These are phyloP conservation scores for Xylaria sp. DNA, from an alignment of 2,329 filamentous ascomycete species.

Conservation along the genomic window DNA sequence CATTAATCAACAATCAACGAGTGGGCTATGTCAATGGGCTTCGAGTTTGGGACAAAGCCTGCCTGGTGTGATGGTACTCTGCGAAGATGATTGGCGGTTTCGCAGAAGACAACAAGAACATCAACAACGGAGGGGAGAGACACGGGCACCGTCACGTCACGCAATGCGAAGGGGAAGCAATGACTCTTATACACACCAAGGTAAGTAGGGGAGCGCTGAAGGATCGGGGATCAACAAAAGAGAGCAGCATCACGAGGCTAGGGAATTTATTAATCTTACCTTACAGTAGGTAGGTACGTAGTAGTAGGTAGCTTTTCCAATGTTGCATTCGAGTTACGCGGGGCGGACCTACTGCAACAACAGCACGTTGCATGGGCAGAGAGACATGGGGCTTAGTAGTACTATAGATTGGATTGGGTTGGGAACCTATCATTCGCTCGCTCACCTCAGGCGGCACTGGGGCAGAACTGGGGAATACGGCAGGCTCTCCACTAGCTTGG, in stretches of 20 bases:
- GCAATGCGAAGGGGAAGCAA: conserved; percentile 28
- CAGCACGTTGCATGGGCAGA: conserved; percentile 16
- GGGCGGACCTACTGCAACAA: conserved; percentile 7
- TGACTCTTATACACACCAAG: conserved; percentile 32
- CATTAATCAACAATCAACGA: background rate
- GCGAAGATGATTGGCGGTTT: conserved; percentile 12
- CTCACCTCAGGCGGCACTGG: conserved; percentile 16
- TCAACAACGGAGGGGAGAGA: conserved; percentile 20
- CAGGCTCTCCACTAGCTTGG: too few species aligned
- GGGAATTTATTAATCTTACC: conserved; percentile 35
- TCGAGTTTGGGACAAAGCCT: background rate
- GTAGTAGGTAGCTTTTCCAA: conserved; percentile 20
- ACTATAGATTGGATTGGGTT: too few species aligned
- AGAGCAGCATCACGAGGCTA: conserved; percentile 19
- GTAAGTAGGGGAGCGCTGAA: background rate
- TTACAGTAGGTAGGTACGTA: too few species aligned
- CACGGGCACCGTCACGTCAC: conserved; percentile 18
- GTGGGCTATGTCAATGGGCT: background rate
- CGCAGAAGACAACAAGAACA: background rate
- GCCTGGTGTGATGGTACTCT: background rate
- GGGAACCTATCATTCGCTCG: background rate
- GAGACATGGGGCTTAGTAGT: too few species aligned
- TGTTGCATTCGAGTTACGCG: conserved; percentile 29
- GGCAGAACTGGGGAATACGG: too few species aligned
- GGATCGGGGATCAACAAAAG: conserved; percentile 22